These are phyloP conservation scores for Pestalotiopsis sp. DNA, from an alignment of 2,329 filamentous ascomycete species.

Conservation along the genomic window DNA sequence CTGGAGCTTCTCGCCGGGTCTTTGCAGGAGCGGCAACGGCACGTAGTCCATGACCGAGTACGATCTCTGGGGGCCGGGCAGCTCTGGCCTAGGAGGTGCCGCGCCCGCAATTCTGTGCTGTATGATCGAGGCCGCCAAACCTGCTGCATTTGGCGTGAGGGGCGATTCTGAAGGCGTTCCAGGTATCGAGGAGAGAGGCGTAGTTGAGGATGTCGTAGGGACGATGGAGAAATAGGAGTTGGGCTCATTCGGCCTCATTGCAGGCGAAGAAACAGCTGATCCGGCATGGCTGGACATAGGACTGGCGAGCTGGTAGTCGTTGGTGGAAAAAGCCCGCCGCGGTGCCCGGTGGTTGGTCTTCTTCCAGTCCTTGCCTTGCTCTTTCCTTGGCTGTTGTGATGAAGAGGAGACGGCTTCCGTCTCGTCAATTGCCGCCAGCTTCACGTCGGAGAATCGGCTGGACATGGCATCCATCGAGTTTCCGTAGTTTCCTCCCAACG, in stretches of 20 bases:
- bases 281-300: slow-evolving; percentile 23
- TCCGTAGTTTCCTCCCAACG: slow-evolving; percentile 23
- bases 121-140: background rate
- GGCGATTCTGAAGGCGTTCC: slow-evolving; percentile 25
- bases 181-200: slow-evolving; percentile 11
- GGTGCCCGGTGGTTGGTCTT: slow-evolving; percentile 22
- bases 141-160: background rate
- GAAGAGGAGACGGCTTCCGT: slow-evolving; percentile 11
- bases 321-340: slow-evolving; percentile 32
- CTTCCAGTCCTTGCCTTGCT: slow-evolving; percentile 11
- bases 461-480: slow-evolving; percentile 27
- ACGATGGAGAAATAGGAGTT: slow-evolving; percentile 10
- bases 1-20: slow-evolving; percentile 46
- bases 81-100: slow-evolving; percentile 31
- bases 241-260: slow-evolving; percentile 1
- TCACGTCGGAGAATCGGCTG: slow-evolving; percentile 26
- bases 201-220: slow-evolving; percentile 4
- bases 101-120: slow-evolving; percentile 9
- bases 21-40: slow-evolving; percentile 53
- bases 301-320: slow-evolving; percentile 27
- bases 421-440: slow-evolving; percentile 25
- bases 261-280: slow-evolving; percentile 17
- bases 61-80: slow-evolving; percentile 55
- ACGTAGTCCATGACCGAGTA: slow-evolving; percentile 65
- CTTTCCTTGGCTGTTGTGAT: slow-evolving; percentile 10